Conservation (phyloP, 176 grass and related monocot species). For the Oryza punctata region DNA sequence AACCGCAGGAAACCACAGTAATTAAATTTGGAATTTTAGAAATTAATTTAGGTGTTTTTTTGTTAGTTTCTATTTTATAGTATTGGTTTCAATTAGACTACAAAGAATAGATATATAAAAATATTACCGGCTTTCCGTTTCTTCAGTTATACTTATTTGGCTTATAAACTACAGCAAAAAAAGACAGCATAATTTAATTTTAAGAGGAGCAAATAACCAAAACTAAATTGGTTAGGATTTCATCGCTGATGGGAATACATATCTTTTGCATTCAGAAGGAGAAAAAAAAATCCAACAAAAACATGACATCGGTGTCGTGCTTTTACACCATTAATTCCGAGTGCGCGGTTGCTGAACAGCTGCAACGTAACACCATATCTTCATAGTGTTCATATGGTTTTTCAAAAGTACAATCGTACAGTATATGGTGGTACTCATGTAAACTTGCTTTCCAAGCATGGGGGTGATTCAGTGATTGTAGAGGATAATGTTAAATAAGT, state of each 20-base stretch:
- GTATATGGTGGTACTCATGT: background rate
- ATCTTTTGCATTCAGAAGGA: background rate
- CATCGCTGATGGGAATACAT: background rate
- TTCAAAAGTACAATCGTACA: background rate
- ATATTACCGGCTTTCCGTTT: background rate
- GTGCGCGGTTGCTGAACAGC: constrained; percentile 10
- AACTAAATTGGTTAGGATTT: background rate
- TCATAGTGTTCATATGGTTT: constrained; percentile 29
- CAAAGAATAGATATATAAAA: background rate
- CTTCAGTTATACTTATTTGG: background rate
- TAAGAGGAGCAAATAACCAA: background rate
- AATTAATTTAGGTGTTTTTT: background rate
- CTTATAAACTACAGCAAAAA: background rate
- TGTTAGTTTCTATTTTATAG: background rate
- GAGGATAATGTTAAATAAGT: constrained; percentile 48
- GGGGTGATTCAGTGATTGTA: background rate
- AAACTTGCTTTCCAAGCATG: constrained; percentile 31
- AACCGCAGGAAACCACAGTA: too few relatives aligned
- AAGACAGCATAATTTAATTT: background rate
- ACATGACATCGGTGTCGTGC: too few relatives aligned
- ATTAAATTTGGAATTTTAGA: too few relatives aligned
- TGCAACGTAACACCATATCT: background rate
- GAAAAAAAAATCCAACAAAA: background rate
- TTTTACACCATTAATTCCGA: background rate
- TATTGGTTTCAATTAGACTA: background rate